Conservation (phyloP, 495 filamentous ascomycete genomes). For the Tuber aestivum region DNA sequence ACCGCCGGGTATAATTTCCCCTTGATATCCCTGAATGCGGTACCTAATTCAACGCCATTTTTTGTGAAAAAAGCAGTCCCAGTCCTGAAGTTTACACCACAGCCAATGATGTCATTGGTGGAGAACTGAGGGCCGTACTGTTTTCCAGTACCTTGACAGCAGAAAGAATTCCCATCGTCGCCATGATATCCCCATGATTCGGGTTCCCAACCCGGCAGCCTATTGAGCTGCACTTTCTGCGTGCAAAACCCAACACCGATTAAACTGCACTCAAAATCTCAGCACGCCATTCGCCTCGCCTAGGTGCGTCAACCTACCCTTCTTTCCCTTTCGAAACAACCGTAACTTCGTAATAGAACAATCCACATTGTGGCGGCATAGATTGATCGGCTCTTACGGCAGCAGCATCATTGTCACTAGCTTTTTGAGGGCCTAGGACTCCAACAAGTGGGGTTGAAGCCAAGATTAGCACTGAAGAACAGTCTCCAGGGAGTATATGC, state of each 20-base stretch:
- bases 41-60: constrained; percentile 76
- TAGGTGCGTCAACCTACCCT: constrained; percentile 56
- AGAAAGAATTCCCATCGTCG: constrained; percentile 86
- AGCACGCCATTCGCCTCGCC: constrained; percentile 15
- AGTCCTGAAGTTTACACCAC: constrained; percentile 86
- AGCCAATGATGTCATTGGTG: constrained; percentile 76
- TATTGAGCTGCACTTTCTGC: constrained; percentile 64
- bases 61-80: constrained; percentile 91
- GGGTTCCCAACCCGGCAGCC: constrained; percentile 88
- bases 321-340: constrained; percentile 78
- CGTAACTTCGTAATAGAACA: constrained; percentile 96
- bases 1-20: constrained; percentile 71
- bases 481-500: constrained; percentile 33
- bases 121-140: constrained; percentile 68
- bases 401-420: constrained; percentile 73
- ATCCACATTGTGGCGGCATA: constrained; percentile 86
- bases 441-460: constrained; percentile 8
- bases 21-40: constrained; percentile 69
- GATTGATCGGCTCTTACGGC: constrained; percentile 77
- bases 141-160: constrained; percentile 66
- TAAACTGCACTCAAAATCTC: constrained; percentile 50
- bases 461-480: constrained; percentile 8
- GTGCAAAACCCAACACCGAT: constrained; percentile 87
- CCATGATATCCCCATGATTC: constrained; percentile 98
- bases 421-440: constrained; percentile 51